Conservation (phyloP, 305 asterid species). For the Fraxinus xanthoxyloides region DNA sequence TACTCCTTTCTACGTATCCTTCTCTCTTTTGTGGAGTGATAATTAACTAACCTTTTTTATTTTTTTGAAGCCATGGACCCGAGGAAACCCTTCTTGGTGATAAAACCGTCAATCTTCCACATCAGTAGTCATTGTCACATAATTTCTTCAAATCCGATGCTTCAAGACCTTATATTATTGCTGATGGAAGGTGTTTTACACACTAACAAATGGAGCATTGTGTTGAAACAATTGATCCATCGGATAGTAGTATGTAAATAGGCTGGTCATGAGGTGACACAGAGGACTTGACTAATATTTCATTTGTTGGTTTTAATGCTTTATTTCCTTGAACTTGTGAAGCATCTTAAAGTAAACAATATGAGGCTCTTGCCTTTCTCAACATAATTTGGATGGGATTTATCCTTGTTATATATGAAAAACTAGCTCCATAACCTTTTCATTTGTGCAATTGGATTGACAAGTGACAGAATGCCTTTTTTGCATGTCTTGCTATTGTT, state of each 20-base stretch:
- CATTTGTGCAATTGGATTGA: not conserved
- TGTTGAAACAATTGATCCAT: not conserved
- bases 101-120: constrained; percentile 63
- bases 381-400: not conserved
- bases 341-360: not conserved
- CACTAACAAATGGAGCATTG: not conserved
- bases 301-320: not conserved
- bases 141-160: too few species aligned
- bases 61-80: constrained; percentile 72
- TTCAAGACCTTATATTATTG: not conserved
- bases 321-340: not conserved
- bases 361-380: not conserved
- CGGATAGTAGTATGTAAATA: not conserved
- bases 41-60: not conserved
- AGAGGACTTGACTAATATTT: not conserved
- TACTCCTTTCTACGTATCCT: not conserved
- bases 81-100: constrained; percentile 59
- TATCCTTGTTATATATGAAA: not conserved
- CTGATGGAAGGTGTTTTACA: not conserved
- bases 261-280: not conserved
- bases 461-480: not conserved
- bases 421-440: not conserved
- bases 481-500: not conserved
- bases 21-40: not conserved
- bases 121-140: constrained; percentile 34